phyloP scores from a whole-genome alignment of 495 filamentous ascomycete genomes.

The Aspergillus egyptiacus region DNA sequence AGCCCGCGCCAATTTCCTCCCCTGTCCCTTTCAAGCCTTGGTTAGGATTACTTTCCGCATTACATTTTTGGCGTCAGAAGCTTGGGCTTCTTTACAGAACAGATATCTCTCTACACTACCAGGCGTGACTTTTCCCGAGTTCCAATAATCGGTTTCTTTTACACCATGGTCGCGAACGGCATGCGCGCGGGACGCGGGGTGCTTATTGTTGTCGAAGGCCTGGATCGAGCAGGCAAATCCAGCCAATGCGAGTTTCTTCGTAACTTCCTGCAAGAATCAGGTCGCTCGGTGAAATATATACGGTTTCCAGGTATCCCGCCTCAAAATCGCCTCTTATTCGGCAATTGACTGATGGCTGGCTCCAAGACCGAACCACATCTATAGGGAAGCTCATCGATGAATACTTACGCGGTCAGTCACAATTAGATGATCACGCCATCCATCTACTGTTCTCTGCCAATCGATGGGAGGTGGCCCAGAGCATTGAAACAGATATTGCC shows the following conservation, averaged over 20 bases:
- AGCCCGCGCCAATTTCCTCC: too few species aligned
- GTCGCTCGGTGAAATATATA: slow-evolving; percentile 63
- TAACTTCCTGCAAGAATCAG: slow-evolving; percentile 53
- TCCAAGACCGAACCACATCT: slow-evolving; percentile 73
- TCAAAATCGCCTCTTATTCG: neutral
- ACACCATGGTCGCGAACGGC: slow-evolving; percentile 16
- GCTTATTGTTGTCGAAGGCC: slow-evolving; percentile 85
- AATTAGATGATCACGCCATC: slow-evolving; percentile 86
- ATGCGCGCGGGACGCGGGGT: slow-evolving; percentile 50
- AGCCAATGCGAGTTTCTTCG: slow-evolving; percentile 79
- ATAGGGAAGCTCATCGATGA: slow-evolving; percentile 86
- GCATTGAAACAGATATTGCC: slow-evolving; percentile 55
- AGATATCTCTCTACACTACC: too few species aligned
- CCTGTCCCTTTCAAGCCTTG: too few species aligned
- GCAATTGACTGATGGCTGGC: slow-evolving; percentile 6
- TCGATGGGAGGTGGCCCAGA: slow-evolving; percentile 78
- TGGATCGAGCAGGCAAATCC: slow-evolving; percentile 92
- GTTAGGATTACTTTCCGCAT: too few species aligned
- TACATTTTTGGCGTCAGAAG: too few species aligned
- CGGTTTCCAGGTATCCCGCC: slow-evolving; percentile 73
- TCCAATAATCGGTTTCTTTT: too few species aligned
- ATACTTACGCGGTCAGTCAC: slow-evolving; percentile 69
- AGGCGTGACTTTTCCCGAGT: too few species aligned
- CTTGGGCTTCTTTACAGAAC: too few species aligned
- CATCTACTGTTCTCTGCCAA: slow-evolving; percentile 96